These are phyloP conservation scores for Cicer judaicum DNA, from an alignment of 306 rosid genomes.

Conservation along the genomic window DNA sequence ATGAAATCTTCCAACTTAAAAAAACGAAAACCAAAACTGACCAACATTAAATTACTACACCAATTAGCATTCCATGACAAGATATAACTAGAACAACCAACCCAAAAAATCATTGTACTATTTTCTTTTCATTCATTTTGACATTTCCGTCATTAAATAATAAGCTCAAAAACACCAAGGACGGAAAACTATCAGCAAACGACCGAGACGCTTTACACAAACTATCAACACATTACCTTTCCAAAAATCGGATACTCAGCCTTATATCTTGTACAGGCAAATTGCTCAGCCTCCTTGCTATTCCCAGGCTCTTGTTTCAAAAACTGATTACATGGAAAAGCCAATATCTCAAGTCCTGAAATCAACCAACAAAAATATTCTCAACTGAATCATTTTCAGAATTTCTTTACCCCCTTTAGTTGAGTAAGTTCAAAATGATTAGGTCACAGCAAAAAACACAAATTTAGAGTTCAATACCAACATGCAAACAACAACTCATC, in stretches of 20 bases:
- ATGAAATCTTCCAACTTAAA: neutral
- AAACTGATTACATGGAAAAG: slow-evolving; percentile 95
- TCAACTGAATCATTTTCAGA: slow-evolving; percentile 24
- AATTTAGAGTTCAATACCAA: slow-evolving; percentile 19
- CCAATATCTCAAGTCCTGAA: slow-evolving; percentile 80
- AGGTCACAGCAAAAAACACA: slow-evolving; percentile 1
- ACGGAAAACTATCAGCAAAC: neutral
- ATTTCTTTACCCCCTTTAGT: slow-evolving; percentile 20
- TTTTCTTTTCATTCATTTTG: slow-evolving; percentile 12
- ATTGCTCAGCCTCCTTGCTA: slow-evolving; percentile 59
- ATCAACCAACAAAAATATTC: slow-evolving; percentile 43
- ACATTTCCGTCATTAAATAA: neutral
- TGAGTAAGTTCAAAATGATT: slow-evolving; percentile 21
- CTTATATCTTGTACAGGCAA: slow-evolving; percentile 85
- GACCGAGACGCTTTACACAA: slow-evolving; percentile 15
- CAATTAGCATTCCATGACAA: too few species aligned
- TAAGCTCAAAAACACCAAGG: slow-evolving; percentile 5
- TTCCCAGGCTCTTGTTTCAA: slow-evolving; percentile 79
- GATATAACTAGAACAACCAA: too few species aligned
- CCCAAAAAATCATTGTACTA: neutral
- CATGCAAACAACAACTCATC: slow-evolving; percentile 27
- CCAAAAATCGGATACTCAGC: slow-evolving; percentile 90
- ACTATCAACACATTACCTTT: slow-evolving; percentile 44
- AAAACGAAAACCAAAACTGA: too few species aligned
- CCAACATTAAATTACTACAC: too few species aligned